A percentile compares a stretch with the other conserved stretches of the same genome.
These are phyloP conservation scores for Scleromitrula shiraiana DNA, from an alignment of 2,329 filamentous ascomycete genomes.

Conservation along the genomic window DNA sequence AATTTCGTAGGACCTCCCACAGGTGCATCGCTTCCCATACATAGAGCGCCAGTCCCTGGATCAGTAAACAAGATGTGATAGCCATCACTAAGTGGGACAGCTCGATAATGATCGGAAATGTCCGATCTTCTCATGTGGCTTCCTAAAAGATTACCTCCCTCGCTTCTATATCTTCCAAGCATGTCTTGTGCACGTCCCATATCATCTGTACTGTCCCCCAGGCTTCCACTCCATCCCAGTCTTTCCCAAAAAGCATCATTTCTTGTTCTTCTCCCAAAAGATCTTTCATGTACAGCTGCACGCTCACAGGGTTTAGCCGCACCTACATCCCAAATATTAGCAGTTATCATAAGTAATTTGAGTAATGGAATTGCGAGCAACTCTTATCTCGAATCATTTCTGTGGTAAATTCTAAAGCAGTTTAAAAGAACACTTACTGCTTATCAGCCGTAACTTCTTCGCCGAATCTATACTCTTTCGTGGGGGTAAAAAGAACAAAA, in stretches of 20 bases:
- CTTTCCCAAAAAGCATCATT: constrained; percentile 24
- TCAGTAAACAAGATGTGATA: constrained; percentile 58
- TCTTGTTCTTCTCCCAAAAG: constrained; percentile 19
- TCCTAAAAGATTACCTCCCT: constrained; percentile 9
- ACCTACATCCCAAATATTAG: neutral
- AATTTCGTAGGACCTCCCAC: constrained; percentile 47
- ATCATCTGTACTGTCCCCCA: constrained; percentile 10
- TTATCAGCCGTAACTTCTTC: constrained; percentile 54
- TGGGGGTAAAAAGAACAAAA: constrained; percentile 52
- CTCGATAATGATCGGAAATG: constrained; percentile 50
- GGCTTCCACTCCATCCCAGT: constrained; percentile 12
- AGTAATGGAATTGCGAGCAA: no score
- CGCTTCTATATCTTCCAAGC: constrained; percentile 14
- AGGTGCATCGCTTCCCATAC: constrained; percentile 53
- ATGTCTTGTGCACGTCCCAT: constrained; percentile 10
- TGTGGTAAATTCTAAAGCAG: neutral
- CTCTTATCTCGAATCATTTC: neutral
- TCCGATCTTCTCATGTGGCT: constrained; percentile 21
- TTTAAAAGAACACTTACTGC: constrained; percentile 34
- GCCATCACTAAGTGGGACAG: constrained; percentile 57
- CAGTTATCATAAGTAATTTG: no score
- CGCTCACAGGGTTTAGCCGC: constrained; percentile 37
- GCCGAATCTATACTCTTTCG: constrained; percentile 42
- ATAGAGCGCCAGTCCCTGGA: constrained; percentile 46
- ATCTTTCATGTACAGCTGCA: constrained; percentile 21